Conservation (phyloP, 495 filamentous ascomycete species). For the Hypoxylon lenormandii region DNA sequence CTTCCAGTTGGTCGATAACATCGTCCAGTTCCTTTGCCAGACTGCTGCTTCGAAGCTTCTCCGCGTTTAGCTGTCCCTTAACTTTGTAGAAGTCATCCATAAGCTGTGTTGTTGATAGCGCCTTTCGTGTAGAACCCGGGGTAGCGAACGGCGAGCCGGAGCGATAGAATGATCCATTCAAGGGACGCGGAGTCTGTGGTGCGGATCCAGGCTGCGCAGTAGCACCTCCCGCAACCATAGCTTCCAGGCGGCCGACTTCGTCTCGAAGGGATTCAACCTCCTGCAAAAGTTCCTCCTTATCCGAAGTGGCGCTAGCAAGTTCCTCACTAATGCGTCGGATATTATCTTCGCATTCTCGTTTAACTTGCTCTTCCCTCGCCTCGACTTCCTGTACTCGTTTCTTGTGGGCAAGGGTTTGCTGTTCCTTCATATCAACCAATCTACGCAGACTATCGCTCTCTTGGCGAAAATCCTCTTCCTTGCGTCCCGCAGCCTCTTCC, state of each 20-base stretch:
- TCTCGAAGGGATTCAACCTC: constrained; percentile 77
- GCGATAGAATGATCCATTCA: constrained; percentile 62
- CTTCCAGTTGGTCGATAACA: constrained; percentile 75
- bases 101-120: constrained; percentile 62
- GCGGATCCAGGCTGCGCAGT: constrained; percentile 53
- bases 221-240: constrained; percentile 51
- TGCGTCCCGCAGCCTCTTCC: constrained; percentile 80
- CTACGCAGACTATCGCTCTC: constrained; percentile 83
- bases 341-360: constrained; percentile 83
- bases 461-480: constrained; percentile 82
- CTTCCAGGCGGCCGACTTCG: constrained; percentile 72
- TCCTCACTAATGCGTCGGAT: constrained; percentile 81
- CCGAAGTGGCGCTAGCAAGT: constrained; percentile 71
- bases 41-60: constrained; percentile 76
- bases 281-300: constrained; percentile 75
- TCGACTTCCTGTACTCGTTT: constrained; percentile 85
- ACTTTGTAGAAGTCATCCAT: constrained; percentile 67
- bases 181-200: constrained; percentile 70
- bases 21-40: constrained; percentile 81
- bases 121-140: constrained; percentile 63
- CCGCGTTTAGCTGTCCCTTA: constrained; percentile 67
- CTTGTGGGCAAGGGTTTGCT: constrained; percentile 82
- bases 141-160: constrained; percentile 65
- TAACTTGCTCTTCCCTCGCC: constrained; percentile 76
- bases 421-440: constrained; percentile 84